Evolutionary conservation across 768 basidiomycete species (phyloP), one percentile per base, ranked within the genome.

Genomic region (Suillus cothurnatus): DNA sequence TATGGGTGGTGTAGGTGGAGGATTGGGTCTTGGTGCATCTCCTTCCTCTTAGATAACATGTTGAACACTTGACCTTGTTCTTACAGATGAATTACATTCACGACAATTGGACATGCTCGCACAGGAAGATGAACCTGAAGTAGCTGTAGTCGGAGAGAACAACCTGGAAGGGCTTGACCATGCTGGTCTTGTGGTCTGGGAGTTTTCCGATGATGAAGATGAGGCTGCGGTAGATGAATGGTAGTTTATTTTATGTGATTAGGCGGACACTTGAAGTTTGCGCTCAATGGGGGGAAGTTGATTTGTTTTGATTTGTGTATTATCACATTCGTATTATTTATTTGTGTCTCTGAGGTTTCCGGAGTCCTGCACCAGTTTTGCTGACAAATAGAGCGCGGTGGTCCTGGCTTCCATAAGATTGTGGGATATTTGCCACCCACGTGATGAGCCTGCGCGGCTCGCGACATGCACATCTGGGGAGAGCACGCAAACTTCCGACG

Each of bases 121-220:
- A 52, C 1, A 26, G 14, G 23, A 26, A 1, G 58, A 60, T 36
- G 58, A 60, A 43, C 58, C 38, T 11, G 28, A 60, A 15, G 28
- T 60, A 17, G 23, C 34, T 19, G 38, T 38, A 4, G 4, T 14
- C 17, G 58, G 19, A 60, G 58, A 60, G n/a, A 49, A 12, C n/a
- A 60, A 60, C 58, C 4, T 38, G 7, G 23, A 39, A 9, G 36
- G 19, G 19, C 19, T 11, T 28, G 17, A 21, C 39, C 38, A 60
- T 4, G 58, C 58, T 60, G 58, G 58, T 39, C 58, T 60, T 2
- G 58, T 60, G 38, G 43, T 60, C 26, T 60, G 38, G 58, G 38
- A 60, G 38, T 60, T 60, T 60, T 60, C 38, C 3, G 8, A 52
- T 15, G 26, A 52, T 2, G 15, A 52, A 52, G 50, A 52, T 52